A percentile compares a stretch with the other conserved stretches of the same genome.
These are phyloP conservation scores for Plasmodium falciparum DNA, from an alignment of 169 alveolate genomes.

Conservation along the genomic window DNA sequence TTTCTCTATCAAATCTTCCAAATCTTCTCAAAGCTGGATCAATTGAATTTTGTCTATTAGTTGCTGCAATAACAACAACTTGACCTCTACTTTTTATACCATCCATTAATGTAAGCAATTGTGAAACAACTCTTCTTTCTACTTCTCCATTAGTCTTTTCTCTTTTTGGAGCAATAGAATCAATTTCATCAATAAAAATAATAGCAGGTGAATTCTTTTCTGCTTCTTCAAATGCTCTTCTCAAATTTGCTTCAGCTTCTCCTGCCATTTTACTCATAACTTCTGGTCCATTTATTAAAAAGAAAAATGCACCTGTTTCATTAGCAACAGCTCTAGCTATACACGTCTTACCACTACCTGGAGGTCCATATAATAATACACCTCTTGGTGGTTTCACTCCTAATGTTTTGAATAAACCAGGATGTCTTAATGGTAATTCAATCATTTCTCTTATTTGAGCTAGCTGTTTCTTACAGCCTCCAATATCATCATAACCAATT, in stretches of 20 bases:
- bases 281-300: slow-evolving; percentile 97
- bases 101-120: slow-evolving; percentile 99
- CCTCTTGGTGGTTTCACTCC: slow-evolving; percentile 99
- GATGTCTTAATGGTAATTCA: slow-evolving; percentile 99
- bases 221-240: slow-evolving; percentile 97
- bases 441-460: slow-evolving; percentile 99
- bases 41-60: slow-evolving; percentile 98
- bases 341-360: slow-evolving; percentile 99
- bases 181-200: slow-evolving; percentile 99
- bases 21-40: slow-evolving; percentile 99
- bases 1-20: slow-evolving; percentile 98
- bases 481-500: slow-evolving; percentile 99
- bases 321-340: slow-evolving; percentile 99
- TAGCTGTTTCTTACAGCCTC: slow-evolving; percentile 99
- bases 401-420: slow-evolving; percentile 98
- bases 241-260: slow-evolving; percentile 98
- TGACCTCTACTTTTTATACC: slow-evolving; percentile 99
- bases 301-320: slow-evolving; percentile 98
- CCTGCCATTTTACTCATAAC: slow-evolving; percentile 99
- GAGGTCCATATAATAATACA: slow-evolving; percentile 99
- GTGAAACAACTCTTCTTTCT: slow-evolving; percentile 99
- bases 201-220: slow-evolving; percentile 99
- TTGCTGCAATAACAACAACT: slow-evolving; percentile 98
- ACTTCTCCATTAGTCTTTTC: slow-evolving; percentile 99
- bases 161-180: slow-evolving; percentile 99